A percentile compares a stretch with the other conserved stretches of the same genome.
phyloP scores from a whole-genome alignment of 306 rosid genomes.

The Cicer yamashitae region DNA sequence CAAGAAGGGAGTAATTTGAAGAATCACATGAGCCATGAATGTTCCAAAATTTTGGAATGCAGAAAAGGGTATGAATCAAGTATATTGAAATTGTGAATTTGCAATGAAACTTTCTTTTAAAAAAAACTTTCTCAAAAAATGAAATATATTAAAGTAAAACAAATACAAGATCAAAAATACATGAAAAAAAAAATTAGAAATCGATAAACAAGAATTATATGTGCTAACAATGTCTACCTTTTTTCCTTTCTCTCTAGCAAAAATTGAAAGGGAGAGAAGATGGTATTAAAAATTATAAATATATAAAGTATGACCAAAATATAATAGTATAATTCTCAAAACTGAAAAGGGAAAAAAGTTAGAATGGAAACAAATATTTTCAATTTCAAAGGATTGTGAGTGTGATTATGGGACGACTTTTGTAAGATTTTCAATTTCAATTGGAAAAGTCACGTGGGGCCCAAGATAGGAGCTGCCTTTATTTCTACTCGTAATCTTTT shows the following conservation, averaged over 20 bases:
- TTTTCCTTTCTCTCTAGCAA: not conserved
- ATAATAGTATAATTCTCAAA: conserved; percentile 5
- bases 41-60: not conserved
- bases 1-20: conserved; percentile 6
- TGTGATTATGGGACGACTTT: not conserved
- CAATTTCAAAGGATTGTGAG: conserved; percentile 3
- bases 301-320: not conserved
- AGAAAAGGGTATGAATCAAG: not conserved
- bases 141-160: not conserved
- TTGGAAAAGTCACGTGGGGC: not conserved
- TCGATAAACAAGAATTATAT: not conserved
- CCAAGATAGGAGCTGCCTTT: not conserved
- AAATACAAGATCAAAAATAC: not conserved
- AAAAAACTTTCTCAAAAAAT: not conserved
- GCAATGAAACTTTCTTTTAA: not conserved
- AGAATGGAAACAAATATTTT: conserved; percentile 37
- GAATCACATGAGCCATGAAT: not conserved
- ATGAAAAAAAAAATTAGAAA: not conserved
- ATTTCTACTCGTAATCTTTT: not conserved
- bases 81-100: conserved; percentile 38
- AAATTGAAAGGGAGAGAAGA: conserved; percentile 24
- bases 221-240: conserved; percentile 53
- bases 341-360: not conserved
- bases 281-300: not conserved
- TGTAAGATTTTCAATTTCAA: conserved; percentile 8